phyloP scores from a whole-genome alignment of 148 eudicot species.

The Chenopodium formosanum region DNA sequence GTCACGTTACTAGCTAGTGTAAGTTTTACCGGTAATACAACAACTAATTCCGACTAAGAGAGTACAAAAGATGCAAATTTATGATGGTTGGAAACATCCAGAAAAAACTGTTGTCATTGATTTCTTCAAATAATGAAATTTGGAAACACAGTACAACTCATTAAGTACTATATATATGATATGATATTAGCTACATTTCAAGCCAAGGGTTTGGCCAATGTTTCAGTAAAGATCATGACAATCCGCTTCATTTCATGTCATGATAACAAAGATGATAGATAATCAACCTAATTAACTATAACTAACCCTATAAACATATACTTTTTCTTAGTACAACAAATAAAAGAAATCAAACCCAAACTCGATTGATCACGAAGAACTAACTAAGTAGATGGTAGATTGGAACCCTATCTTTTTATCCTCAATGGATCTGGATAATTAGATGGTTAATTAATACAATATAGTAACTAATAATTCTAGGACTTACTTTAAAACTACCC shows the following conservation, averaged over 20 bases:
- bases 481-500: constrained; percentile 19
- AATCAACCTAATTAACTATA: not conserved
- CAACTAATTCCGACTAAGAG: too few relatives aligned
- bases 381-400: not conserved
- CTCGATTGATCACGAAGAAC: not conserved
- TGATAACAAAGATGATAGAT: constrained; percentile 6
- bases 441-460: constrained; percentile 1
- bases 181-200: constrained; percentile 13
- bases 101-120: not conserved
- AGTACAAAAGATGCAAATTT: too few relatives aligned
- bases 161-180: not conserved
- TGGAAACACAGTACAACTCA: not conserved
- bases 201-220: constrained; percentile 16
- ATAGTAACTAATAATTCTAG: not conserved
- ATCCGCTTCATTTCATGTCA: not conserved
- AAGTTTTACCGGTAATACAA: too few relatives aligned
- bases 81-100: not conserved
- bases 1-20: too few relatives aligned
- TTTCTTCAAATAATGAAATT: not conserved
- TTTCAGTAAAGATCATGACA: constrained; percentile 17
- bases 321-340: constrained; percentile 2
- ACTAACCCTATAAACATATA: constrained; percentile 12
- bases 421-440: not conserved
- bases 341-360: constrained; percentile 12
- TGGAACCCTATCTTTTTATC: not conserved